Base-by-base conservation (phyloP, 2,329 filamentous ascomycete genomes). In the Bipolaris sorokiniana region DNA sequence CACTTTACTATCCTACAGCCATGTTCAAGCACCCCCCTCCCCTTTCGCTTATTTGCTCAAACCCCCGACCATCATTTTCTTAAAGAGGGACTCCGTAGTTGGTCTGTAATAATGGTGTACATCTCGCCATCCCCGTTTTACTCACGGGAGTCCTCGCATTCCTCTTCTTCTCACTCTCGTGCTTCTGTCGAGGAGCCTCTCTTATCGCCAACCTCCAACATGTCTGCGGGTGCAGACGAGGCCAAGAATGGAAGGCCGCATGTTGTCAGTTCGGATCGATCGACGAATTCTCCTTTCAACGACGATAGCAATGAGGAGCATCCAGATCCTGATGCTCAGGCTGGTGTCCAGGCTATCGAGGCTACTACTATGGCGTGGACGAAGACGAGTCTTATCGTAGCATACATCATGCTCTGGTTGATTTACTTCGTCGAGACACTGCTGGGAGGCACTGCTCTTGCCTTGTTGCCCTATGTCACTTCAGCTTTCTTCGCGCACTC, bases 381-480 rank as follows among this genome's bases (percentile, higher is more conserved):
- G 5, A 36, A 16, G 1, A 48, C 7, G 0, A 36, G 49, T 31
- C 48, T 63, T 3, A 42, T 48, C 20, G 23, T 50, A 1, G 51
- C 49, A 1, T 63, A 61, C n/a, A 23, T 44, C 2, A 47, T 58
- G 15, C 33, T 61, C 1, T 63, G 41, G 37, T 16, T 72, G 70
- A 55, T 31, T 73, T 63, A 77, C 44, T 79, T 82, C 53, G 75
- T 78, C 62, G 81, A 83, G 46, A 78, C 75, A 4, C 64, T 81
- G 37, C 71, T 81, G 48, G 65, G 77, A 46, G 70, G 72, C 22
- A 74, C 76, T 36, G 74, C 76, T 18, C 70, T 70, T 48, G 77
- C 76, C 6, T 31, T 77, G 7, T 53, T 59, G 0, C 66, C 73
- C 3, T 77, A 73, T 51, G 79, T 82, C 54, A 75, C 74, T 1